Conservation (phyloP, 306 rosid genomes). For the Rosa chinensis region DNA sequence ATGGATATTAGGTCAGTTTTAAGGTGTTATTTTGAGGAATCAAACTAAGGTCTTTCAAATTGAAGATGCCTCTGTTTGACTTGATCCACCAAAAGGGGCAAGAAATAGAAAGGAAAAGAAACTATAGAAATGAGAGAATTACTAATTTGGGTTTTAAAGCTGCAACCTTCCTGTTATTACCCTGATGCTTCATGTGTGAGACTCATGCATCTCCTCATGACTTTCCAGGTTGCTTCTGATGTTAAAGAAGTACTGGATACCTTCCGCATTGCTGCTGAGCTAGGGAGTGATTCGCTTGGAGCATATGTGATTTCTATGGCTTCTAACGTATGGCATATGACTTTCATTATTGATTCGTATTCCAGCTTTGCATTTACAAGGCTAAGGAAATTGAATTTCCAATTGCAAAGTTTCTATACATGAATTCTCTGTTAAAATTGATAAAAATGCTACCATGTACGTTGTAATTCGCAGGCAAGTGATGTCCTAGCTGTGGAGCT, state of each 20-base stretch:
- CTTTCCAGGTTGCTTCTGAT: conserved; percentile 70
- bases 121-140: not conserved
- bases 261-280: conserved; percentile 80
- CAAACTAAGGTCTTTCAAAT: not conserved
- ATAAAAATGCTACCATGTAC: conserved; percentile 4
- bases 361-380: not conserved
- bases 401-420: not conserved
- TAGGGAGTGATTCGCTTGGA: conserved; percentile 84
- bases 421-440: not conserved
- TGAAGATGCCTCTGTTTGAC: not conserved
- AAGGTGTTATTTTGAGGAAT: not conserved
- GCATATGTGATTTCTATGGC: conserved; percentile 99
- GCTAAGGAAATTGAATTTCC: not conserved
- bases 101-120: not conserved
- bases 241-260: conserved; percentile 81
- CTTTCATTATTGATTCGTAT: not conserved
- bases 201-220: conserved; percentile 4
- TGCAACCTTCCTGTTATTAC: not conserved
- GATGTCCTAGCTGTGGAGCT: conserved; percentile 97
- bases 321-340: conserved; percentile 53
- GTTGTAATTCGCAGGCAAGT: conserved; percentile 67
- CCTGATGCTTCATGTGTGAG: not conserved
- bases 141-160: not conserved
- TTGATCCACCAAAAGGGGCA: not conserved
- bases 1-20: not conserved